phyloP scores from a whole-genome alignment of 306 rosid genomes.

The Begonia masoniana region DNA sequence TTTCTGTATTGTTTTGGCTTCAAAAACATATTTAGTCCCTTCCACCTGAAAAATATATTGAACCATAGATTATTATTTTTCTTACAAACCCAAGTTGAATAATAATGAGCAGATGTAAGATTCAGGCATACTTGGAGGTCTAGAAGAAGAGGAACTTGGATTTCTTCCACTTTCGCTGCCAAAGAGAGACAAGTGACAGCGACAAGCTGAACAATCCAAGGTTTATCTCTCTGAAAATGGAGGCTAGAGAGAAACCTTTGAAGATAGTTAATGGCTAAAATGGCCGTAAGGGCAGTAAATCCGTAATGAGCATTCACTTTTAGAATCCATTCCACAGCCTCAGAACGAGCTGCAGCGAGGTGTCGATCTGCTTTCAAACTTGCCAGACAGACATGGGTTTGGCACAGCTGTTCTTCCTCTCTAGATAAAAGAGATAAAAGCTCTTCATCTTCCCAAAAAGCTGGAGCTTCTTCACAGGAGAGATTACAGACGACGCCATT shows the following conservation, averaged over 20 bases:
- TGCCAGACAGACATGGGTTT: background rate
- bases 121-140: conserved; percentile 60
- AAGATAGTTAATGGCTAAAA: conserved; percentile 59
- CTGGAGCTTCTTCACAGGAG: background rate
- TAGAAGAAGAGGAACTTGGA: conserved; percentile 78
- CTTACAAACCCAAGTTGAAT: conserved; percentile 7
- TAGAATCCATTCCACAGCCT: conserved; percentile 71
- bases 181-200: conserved; percentile 85
- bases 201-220: conserved; percentile 82
- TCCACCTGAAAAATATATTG: conserved; percentile 38
- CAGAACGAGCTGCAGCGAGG: conserved; percentile 31
- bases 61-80: too few relatives aligned
- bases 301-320: conserved; percentile 62
- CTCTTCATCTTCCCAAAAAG: conserved; percentile 3
- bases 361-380: background rate
- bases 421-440: conserved; percentile 3
- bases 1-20: conserved; percentile 76
- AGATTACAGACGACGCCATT: background rate
- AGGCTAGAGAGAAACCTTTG: conserved; percentile 52
- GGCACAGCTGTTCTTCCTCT: conserved; percentile 4
- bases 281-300: conserved; percentile 69
- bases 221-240: conserved; percentile 66
- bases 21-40: conserved; percentile 46
- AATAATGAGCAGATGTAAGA: background rate
- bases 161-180: conserved; percentile 95